Evolutionary conservation across 208 protist genomes (phyloP), one percentile per base, ranked within the genome.

Genomic region (Leishmania mexicana): DNA sequence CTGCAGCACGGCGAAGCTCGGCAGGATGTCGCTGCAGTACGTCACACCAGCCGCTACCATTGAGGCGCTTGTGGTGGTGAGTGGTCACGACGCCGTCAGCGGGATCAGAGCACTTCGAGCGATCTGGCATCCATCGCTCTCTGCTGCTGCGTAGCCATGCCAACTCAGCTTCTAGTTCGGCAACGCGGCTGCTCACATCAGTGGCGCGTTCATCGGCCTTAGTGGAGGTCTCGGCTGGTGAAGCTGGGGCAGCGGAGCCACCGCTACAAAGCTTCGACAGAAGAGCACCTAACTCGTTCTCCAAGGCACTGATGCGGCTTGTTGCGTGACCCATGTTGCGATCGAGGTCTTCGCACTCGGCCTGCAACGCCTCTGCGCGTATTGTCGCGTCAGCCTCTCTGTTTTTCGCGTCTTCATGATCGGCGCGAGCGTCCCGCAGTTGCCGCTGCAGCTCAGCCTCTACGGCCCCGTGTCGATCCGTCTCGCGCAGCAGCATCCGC

Each of bases 371-470:
- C n/a, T 85, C 77, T 19, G 67, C 75, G 24, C 74, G 81, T 31
- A 85, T 51, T 5, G 67, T 75, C 7, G 75, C 71, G 24, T 76
- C 45, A 1, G 76, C 81, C 13, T 81, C 35, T 11, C 72, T 24
- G 17, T 24, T 64, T 45, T 71, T 35, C 17, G 31, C 73, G 24
- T 78, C 74, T 42, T 81, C 73, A 49, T 82, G 51, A 6, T 79
- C 83, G 42, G 78, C 57, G 15, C 62, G 70, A 2, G 57, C 58
- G 31, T 35, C 67, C 31, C 65, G 78, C 51, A 87, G 60, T 38
- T 87, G 83, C 65, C 75, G 49, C 60, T 65, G 53, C 28, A 87
- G 45, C 53, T 83, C 77, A 13, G 65, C 79, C 75, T 76, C 60
- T 13, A 49, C 75, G 6, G 75, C 75, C 15, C 67, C 31, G 24